Conservation (phyloP, 106 monocot genomes). For the Allium sativum region DNA sequence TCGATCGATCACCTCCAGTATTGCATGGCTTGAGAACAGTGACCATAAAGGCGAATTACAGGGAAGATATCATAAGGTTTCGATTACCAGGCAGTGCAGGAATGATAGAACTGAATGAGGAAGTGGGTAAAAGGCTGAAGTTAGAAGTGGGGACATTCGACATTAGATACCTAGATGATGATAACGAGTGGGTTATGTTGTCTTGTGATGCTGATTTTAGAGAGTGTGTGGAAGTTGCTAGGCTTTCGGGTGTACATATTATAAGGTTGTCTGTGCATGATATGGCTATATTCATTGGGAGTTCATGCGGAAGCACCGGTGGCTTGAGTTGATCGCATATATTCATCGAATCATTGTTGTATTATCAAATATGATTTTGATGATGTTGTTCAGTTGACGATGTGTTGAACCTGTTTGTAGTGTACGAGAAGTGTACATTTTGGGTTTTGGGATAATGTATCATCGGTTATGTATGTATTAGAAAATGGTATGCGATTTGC, state of each 20-base stretch:
- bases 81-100: constrained; percentile 20
- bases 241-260: constrained; percentile 22
- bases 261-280: constrained; percentile 57
- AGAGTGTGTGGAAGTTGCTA: constrained; percentile 48
- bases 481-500: no score
- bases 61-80: constrained; percentile 62
- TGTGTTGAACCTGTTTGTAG: no score
- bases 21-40: constrained; percentile 19
- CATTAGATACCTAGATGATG: constrained; percentile 57
- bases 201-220: constrained; percentile 55
- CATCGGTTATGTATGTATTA: no score
- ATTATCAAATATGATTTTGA: no score
- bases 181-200: constrained; percentile 61
- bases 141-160: constrained; percentile 42
- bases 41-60: constrained; percentile 51
- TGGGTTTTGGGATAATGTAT: no score
- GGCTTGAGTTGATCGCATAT: no score
- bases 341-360: no score
- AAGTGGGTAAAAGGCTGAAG: constrained; percentile 44
- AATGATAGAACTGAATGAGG: constrained; percentile 23
- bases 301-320: constrained; percentile 34
- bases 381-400: no score
- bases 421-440: no score
- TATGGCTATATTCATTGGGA: constrained; percentile 23
- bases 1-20: neutral